A percentile compares a stretch with the other conserved stretches of the same genome.
Evolutionary conservation across 2,329 filamentous ascomycete genomes (phyloP).

Genomic region (Trichoderma sp.): DNA sequence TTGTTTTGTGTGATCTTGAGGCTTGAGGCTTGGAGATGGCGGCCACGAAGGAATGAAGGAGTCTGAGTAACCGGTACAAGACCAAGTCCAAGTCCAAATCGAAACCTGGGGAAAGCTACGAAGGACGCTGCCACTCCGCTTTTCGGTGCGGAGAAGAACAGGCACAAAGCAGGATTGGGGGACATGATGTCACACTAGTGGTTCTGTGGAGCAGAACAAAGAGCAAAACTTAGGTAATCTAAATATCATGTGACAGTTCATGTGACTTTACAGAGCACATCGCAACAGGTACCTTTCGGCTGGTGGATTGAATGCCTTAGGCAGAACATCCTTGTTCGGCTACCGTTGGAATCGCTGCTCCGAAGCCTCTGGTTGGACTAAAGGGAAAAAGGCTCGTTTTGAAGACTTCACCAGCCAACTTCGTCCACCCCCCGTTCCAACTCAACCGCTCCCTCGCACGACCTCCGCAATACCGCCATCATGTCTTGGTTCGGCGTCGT

Average conservation of each 20-base stretch:
- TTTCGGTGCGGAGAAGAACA: conserved; percentile 16
- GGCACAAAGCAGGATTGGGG: conserved; percentile 1
- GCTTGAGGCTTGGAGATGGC: neutral
- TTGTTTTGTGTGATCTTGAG: neutral
- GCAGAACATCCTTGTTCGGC: conserved; percentile 28
- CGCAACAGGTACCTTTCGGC: neutral
- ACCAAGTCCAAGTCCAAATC: neutral
- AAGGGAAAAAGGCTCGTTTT: conserved; percentile 42
- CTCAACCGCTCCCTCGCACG: conserved; percentile 37
- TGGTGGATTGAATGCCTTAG: neutral
- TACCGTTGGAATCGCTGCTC: conserved; percentile 34
- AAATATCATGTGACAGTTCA: neutral
- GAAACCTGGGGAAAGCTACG: conserved; percentile 21
- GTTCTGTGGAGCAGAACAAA: neutral
- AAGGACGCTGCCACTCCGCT: neutral
- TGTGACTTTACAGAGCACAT: neutral
- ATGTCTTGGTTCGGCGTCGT: conserved; percentile 71
- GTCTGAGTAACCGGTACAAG: neutral
- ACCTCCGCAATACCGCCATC: conserved; percentile 46
- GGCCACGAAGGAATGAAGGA: neutral
- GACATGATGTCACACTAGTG: conserved; percentile 23
- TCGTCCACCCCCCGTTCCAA: conserved; percentile 31
- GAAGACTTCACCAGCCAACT: conserved; percentile 34
- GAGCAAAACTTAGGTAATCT: neutral
- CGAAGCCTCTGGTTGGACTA: conserved; percentile 28